These are phyloP conservation scores for Ceratocystis eucalypticola DNA, from an alignment of 2,329 filamentous ascomycete species.

Conservation along the genomic window DNA sequence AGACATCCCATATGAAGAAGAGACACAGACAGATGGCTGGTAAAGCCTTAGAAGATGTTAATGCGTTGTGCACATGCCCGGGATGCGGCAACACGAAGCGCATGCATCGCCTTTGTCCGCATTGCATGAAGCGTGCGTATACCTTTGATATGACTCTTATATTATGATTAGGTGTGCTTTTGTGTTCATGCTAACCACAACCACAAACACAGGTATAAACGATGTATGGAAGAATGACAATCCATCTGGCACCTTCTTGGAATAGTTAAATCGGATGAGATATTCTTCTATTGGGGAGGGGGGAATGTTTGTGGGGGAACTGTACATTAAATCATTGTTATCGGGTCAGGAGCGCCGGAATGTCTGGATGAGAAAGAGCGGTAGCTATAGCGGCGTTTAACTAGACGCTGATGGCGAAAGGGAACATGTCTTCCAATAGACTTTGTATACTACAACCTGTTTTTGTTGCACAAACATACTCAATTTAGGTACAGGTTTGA, in stretches of 20 bases:
- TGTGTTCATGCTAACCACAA: not conserved
- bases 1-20: constrained; percentile 94
- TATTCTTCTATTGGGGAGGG: not conserved
- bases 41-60: constrained; percentile 86
- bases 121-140: constrained; percentile 66
- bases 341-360: not conserved
- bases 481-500: not conserved
- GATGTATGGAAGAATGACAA: constrained; percentile 21
- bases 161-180: not conserved
- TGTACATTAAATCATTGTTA: constrained; percentile 12
- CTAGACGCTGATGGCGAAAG: not conserved
- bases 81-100: constrained; percentile 80
- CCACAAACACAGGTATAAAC: constrained; percentile 19
- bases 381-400: not conserved
- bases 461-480: not conserved
- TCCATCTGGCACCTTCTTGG: constrained; percentile 19
- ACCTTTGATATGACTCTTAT: not conserved
- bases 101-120: constrained; percentile 75
- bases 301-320: constrained; percentile 1
- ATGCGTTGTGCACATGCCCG: constrained; percentile 73
- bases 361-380: not conserved
- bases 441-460: constrained; percentile 17
- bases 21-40: constrained; percentile 87
- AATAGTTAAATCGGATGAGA: constrained; percentile 7
- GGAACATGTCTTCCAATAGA: constrained; percentile 4